phyloP scores from a whole-genome alignment of 495 filamentous ascomycete species.

The Zalerion maritima region DNA sequence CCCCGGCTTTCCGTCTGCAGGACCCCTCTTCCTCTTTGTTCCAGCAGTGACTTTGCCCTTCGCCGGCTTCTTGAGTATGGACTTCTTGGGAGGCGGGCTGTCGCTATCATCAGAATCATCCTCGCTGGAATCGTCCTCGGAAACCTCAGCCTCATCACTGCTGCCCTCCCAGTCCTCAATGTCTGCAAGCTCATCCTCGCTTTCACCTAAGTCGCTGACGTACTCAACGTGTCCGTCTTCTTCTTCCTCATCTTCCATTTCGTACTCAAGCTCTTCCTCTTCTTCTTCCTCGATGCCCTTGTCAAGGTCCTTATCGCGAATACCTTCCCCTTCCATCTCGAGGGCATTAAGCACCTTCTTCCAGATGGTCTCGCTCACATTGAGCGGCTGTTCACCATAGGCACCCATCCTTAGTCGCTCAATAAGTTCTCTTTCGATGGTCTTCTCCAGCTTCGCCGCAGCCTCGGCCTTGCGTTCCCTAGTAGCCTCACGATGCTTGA shows the following conservation, averaged over 20 bases:
- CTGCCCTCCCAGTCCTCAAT: constrained; percentile 21
- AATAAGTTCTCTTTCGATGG: constrained; percentile 91
- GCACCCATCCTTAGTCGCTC: constrained; percentile 82
- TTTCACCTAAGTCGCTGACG: constrained; percentile 46
- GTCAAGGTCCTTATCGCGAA: constrained; percentile 76
- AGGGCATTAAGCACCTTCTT: constrained; percentile 89
- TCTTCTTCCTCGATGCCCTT: constrained; percentile 72
- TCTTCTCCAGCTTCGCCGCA: constrained; percentile 88
- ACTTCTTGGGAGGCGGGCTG: constrained; percentile 26
- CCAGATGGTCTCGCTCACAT: constrained; percentile 89
- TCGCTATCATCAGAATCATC: constrained; percentile 33
- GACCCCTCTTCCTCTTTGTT: constrained; percentile 52
- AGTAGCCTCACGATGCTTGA: constrained; percentile 73
- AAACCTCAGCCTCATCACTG: constrained; percentile 35
- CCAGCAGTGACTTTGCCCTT: constrained; percentile 26
- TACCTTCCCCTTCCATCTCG: constrained; percentile 72
- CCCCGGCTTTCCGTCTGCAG: constrained; percentile 39
- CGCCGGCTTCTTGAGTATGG: constrained; percentile 33
- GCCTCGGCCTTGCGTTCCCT: constrained; percentile 86
- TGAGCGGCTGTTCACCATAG: constrained; percentile 87
- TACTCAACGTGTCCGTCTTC: constrained; percentile 75
- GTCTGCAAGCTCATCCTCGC: constrained; percentile 30
- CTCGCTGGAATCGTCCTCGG: constrained; percentile 33
- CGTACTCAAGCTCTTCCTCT: constrained; percentile 48
- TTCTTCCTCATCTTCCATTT: constrained; percentile 50